Conservation (phyloP, 2,329 filamentous ascomycete genomes). For the Bipolaris victoriae region DNA sequence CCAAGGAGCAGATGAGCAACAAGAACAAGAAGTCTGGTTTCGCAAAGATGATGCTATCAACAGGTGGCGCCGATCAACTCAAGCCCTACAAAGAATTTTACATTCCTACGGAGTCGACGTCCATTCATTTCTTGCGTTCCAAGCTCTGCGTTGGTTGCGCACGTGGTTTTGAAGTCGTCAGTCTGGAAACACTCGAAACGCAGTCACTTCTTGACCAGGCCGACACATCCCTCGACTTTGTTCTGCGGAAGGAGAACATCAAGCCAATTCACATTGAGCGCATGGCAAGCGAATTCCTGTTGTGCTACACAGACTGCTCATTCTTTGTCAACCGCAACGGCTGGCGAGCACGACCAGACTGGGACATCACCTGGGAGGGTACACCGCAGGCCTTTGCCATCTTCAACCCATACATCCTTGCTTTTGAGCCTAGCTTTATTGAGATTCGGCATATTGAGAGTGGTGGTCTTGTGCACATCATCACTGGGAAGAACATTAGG, state of each 20-base stretch:
- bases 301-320: slow-evolving; percentile 98
- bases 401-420: slow-evolving; percentile 94
- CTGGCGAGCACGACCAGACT: slow-evolving; percentile 94
- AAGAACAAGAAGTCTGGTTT: slow-evolving; percentile 96
- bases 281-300: slow-evolving; percentile 92
- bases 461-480: slow-evolving; percentile 87
- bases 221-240: slow-evolving; percentile 96
- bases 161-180: slow-evolving; percentile 95
- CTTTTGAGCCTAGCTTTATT: slow-evolving; percentile 97
- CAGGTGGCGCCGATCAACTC: slow-evolving; percentile 83
- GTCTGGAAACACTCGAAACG: slow-evolving; percentile 94
- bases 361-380: slow-evolving; percentile 98
- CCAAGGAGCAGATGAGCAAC: slow-evolving; percentile 91
- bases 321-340: slow-evolving; percentile 99
- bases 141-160: slow-evolving; percentile 97
- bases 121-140: slow-evolving; percentile 95
- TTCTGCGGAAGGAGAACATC: slow-evolving; percentile 89
- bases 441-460: slow-evolving; percentile 96
- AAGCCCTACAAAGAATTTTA: slow-evolving; percentile 90
- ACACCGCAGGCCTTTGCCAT: slow-evolving; percentile 90
- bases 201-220: slow-evolving; percentile 96
- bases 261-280: slow-evolving; percentile 97
- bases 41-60: slow-evolving; percentile 96
- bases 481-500: slow-evolving; percentile 93
- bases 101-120: slow-evolving; percentile 97